Evolutionary conservation across 108 stramenopile genomes (phyloP), one percentile per base, ranked within the genome.

Genomic region (Nannochloropsis salina): DNA sequence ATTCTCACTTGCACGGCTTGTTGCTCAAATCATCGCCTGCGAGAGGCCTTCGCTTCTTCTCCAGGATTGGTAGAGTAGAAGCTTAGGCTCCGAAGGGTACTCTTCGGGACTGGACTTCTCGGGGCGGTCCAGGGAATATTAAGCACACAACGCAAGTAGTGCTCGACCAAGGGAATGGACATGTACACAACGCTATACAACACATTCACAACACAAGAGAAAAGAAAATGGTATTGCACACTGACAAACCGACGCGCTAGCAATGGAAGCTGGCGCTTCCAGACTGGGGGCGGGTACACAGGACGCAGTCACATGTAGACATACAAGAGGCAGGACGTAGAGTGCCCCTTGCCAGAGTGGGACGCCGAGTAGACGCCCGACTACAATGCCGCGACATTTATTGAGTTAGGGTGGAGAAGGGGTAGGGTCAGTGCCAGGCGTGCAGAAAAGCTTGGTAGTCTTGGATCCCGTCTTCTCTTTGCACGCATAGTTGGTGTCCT

Each of bases 281-380:
- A 9, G 10, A 51, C 9, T 12, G 10, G 9, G 47, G 12, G 47
- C 47, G 47, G 47, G 47, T 12, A 51, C 12, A 51, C 47, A 51
- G 12, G 47, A 51, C 47, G 12, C 47, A 51, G 47, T 51, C 47
- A 51, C 47, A 51, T 12, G 12, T 51, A 51, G 47, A 51, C 12
- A 51, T 51, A 51, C 47, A 51, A 51, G 47, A 51, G 47, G 47
- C 47, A 51, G 47, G 47, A 51, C 47, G 47, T 51, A 12, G 47
- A 51, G 47, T 9, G 47, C 12, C 47, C 12, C 47, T 51, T 51
- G 47, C 47, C 47, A 12, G 47, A 51, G 47, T 51, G 10, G 47
- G 12, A 12, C 47, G 47, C 47, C 47, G 47, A 51, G 47, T 51
- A 12, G 10, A 51, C 10, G 47, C 47, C 47, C 47, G 47, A 51